Percentiles rank a stretch among this genome's conserved stretches.
Conservation (phyloP, 148 eudicot genomes). For the Mesembryanthemum crystallinum region DNA sequence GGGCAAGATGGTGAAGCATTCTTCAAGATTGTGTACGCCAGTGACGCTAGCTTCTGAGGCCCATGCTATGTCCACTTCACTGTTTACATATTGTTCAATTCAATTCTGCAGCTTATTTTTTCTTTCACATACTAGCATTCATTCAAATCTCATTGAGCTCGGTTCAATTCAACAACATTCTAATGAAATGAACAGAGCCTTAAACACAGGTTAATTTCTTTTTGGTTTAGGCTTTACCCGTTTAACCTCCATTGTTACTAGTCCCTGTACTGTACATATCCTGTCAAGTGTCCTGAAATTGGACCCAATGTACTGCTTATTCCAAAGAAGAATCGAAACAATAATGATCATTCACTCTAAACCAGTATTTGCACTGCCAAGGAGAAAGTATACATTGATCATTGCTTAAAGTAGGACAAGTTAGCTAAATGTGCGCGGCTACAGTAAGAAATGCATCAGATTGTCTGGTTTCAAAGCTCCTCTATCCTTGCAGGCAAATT, state of each 20-base stretch:
- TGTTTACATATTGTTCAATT: no score
- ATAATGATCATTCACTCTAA: not conserved
- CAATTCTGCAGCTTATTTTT: no score
- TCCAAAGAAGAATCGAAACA: conserved; percentile 1
- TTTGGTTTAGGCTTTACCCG: conserved; percentile 17
- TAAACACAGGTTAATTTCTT: no score
- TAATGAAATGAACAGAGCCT: no score
- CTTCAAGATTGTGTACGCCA: conserved; percentile 25
- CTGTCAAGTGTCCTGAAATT: not conserved
- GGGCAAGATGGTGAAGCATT: conserved; percentile 32
- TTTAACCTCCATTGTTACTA: not conserved
- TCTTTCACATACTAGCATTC: no score
- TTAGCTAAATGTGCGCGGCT: not conserved
- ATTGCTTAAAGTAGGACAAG: not conserved
- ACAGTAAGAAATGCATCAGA: no score
- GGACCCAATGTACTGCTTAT: not conserved
- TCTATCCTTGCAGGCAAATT: not conserved
- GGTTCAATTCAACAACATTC: no score
- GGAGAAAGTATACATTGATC: not conserved
- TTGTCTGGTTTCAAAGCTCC: not conserved
- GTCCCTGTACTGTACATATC: not conserved
- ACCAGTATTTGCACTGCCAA: not conserved
- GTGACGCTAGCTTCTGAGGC: conserved; percentile 2
- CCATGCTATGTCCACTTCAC: no score
- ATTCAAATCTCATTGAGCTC: no score